Conservation (phyloP, 345 rosid genomes). For the Dimocarpus longan region DNA sequence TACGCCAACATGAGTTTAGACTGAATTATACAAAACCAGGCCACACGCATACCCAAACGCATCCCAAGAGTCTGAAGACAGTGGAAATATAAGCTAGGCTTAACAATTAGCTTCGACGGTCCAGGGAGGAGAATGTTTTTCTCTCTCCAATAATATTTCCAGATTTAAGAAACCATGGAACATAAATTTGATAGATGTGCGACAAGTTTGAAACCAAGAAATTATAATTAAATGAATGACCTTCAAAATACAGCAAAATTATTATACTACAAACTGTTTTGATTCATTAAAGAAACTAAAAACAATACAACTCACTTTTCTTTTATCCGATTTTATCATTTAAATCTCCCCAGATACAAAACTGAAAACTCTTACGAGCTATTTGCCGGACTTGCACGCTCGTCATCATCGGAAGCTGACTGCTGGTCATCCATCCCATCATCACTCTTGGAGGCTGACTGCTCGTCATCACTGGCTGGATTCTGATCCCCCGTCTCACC, state of each 20-base stretch:
- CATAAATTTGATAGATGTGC: too few relatives aligned
- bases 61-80: too few relatives aligned
- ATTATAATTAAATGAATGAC: not conserved
- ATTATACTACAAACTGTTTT: not conserved
- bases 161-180: too few relatives aligned
- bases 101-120: too few relatives aligned
- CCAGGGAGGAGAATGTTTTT: too few relatives aligned
- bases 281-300: not conserved
- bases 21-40: too few relatives aligned
- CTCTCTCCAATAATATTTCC: too few relatives aligned
- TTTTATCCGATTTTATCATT: not conserved
- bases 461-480: constrained; percentile 10
- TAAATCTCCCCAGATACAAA: not conserved
- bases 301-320: not conserved
- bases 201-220: not conserved
- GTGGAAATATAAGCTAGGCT: too few relatives aligned
- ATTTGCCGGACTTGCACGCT: not conserved
- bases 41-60: too few relatives aligned
- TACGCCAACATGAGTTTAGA: too few relatives aligned
- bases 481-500: constrained; percentile 35
- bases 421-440: constrained; percentile 20
- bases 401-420: constrained; percentile 2
- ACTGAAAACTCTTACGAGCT: not conserved
- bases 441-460: constrained; percentile 5
- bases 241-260: not conserved